These are phyloP conservation scores for Monilinia aucupariae DNA, from an alignment of 2,329 filamentous ascomycete genomes.

Conservation along the genomic window DNA sequence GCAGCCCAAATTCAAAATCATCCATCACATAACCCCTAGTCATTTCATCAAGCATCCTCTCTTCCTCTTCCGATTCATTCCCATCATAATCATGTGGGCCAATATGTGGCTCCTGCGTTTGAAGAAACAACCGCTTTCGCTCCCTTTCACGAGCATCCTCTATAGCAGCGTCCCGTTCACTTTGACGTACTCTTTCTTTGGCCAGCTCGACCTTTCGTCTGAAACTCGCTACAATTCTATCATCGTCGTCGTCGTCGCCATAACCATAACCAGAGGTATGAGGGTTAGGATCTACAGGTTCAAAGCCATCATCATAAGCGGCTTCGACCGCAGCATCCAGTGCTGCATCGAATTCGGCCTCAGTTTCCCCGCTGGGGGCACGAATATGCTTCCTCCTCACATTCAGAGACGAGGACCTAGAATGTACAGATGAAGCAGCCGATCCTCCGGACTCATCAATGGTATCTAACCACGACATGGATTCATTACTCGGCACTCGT, in stretches of 20 bases:
- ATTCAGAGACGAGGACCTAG: constrained; percentile 66
- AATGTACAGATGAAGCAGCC: constrained; percentile 72
- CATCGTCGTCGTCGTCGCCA: constrained; percentile 41
- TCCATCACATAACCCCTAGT: constrained; percentile 76
- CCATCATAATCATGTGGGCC: constrained; percentile 57
- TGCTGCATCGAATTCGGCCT: constrained; percentile 89
- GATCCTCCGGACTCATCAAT: constrained; percentile 87
- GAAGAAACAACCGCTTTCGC: constrained; percentile 39
- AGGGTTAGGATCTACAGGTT: constrained; percentile 53
- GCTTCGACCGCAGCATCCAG: constrained; percentile 93
- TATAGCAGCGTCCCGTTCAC: constrained; percentile 62
- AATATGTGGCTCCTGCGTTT: constrained; percentile 22
- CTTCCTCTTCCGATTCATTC: constrained; percentile 63
- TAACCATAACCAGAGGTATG: constrained; percentile 29
- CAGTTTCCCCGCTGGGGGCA: constrained; percentile 63
- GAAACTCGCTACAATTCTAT: constrained; percentile 48
- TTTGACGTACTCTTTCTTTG: constrained; percentile 68
- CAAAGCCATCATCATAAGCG: constrained; percentile 87
- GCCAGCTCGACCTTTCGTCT: constrained; percentile 66
- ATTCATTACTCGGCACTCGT: constrained; percentile 66
- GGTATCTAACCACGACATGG: constrained; percentile 88
- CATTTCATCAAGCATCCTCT: constrained; percentile 80
- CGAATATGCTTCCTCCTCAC: constrained; percentile 66
- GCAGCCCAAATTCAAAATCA: constrained; percentile 70
- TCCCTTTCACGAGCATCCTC: constrained; percentile 57